These are phyloP conservation scores for Lentinula raphanica DNA, from an alignment of 768 basidiomycete species.

Conservation along the genomic window DNA sequence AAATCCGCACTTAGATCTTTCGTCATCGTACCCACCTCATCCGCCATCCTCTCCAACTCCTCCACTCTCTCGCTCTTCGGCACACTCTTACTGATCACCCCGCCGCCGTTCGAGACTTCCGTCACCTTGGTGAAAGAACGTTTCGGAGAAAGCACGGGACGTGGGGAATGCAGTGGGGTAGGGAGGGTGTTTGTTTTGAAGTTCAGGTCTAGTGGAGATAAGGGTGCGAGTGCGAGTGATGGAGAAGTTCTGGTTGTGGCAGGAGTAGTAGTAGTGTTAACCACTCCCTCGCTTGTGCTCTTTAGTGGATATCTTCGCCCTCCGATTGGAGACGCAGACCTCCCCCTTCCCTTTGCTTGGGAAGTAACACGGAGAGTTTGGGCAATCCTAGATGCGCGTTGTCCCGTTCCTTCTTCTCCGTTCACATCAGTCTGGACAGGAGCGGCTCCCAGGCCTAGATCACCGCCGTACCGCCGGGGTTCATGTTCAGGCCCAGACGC, in stretches of 20 bases:
- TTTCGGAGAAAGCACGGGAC: conserved; percentile 65
- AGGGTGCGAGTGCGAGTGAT: not conserved
- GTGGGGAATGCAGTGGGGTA: conserved; percentile 54
- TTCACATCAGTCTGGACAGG: not conserved
- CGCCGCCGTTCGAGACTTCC: not conserved
- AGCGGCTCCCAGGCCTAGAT: not conserved
- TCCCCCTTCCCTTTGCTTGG: conserved; percentile 29
- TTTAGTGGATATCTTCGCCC: not conserved
- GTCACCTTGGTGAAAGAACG: conserved; percentile 35
- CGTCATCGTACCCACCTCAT: conserved; percentile 38
- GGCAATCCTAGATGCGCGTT: conserved; percentile 51
- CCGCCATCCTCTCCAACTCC: conserved; percentile 69
- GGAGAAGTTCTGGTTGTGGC: not conserved
- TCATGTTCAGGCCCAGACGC: not conserved
- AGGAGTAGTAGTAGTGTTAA: not conserved
- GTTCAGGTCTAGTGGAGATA: conserved; percentile 12
- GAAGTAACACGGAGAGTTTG: conserved; percentile 54
- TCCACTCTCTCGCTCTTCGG: conserved; percentile 59
- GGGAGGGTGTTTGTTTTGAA: conserved; percentile 21
- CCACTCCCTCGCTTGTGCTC: too few species aligned
- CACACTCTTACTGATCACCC: conserved; percentile 10
- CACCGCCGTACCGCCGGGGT: not conserved
- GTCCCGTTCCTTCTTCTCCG: conserved; percentile 54
- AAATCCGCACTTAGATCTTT: conserved; percentile 22
- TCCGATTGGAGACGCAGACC: conserved; percentile 50